phyloP scores from a whole-genome alignment of 2,329 filamentous ascomycete genomes.

The Penicillium sp. region DNA sequence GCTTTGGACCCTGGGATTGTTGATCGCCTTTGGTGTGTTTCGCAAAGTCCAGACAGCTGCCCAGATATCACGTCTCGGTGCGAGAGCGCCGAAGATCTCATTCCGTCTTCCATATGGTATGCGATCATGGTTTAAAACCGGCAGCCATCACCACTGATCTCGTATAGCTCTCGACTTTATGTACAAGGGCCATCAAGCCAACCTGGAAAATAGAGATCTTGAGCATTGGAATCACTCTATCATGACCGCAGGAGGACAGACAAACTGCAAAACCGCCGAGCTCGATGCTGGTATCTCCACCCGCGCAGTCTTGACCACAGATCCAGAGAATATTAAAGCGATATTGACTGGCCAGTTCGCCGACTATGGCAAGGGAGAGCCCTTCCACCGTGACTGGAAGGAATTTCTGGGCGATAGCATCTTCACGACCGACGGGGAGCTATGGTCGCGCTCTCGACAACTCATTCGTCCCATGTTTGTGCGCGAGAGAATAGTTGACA shows the following conservation, averaged over 20 bases:
- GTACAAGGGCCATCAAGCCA: conserved; percentile 49
- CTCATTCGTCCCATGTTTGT: conserved; percentile 83
- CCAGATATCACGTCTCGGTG: conserved; percentile 31
- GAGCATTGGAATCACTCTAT: conserved; percentile 58
- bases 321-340: conserved; percentile 87
- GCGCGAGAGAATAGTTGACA: conserved; percentile 74
- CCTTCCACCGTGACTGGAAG: conserved; percentile 68
- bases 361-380: conserved; percentile 73
- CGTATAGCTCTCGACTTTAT: conserved; percentile 60
- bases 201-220: conserved; percentile 51
- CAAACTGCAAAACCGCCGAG: conserved; percentile 26
- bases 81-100: conserved; percentile 30
- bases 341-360: conserved; percentile 79
- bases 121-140: conserved; percentile 4
- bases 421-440: conserved; percentile 71
- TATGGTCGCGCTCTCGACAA: conserved; percentile 77
- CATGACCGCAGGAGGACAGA: conserved; percentile 22
- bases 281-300: conserved; percentile 27
- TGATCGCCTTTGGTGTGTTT: conserved; percentile 35
- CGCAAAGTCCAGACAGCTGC: conserved; percentile 27
- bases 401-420: conserved; percentile 80
- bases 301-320: conserved; percentile 64
- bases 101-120: conserved; percentile 36
- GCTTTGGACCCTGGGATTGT: conserved; percentile 36
- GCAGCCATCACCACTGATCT: background rate